Conservation (phyloP, 768 basidiomycete species). For the Pulveroboletus ravenelii region DNA sequence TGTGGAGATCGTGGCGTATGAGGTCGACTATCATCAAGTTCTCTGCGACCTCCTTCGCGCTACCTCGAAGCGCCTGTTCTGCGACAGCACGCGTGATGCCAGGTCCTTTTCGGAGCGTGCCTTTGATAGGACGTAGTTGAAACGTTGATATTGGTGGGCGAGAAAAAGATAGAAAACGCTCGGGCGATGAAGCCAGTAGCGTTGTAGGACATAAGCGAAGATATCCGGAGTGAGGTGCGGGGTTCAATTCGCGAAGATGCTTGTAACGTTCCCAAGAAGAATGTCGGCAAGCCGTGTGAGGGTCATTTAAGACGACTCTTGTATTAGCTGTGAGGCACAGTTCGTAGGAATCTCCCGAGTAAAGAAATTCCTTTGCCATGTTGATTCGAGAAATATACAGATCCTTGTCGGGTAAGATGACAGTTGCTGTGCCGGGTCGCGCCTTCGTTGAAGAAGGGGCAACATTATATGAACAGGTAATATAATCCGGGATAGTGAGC, state of each 20-base stretch:
- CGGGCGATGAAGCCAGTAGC: slow-evolving; percentile 84
- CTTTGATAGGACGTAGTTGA: slow-evolving; percentile 93
- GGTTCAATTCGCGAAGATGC: slow-evolving; percentile 66
- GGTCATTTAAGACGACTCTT: slow-evolving; percentile 45
- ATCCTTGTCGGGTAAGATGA: slow-evolving; percentile 53
- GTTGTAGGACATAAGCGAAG: slow-evolving; percentile 72
- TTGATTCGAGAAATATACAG: slow-evolving; percentile 67
- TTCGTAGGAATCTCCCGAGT: slow-evolving; percentile 87
- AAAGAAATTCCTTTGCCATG: slow-evolving; percentile 67
- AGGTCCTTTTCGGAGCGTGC: slow-evolving; percentile 74
- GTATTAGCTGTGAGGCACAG: slow-evolving; percentile 83
- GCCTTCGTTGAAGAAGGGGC: slow-evolving; percentile 26
- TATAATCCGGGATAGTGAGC: slow-evolving; percentile 8
- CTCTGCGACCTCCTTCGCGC: slow-evolving; percentile 88
- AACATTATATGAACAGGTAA: slow-evolving; percentile 10
- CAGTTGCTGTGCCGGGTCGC: slow-evolving; percentile 20
- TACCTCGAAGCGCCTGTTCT: slow-evolving; percentile 58
- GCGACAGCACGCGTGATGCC: slow-evolving; percentile 59
- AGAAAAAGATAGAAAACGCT: slow-evolving; percentile 83
- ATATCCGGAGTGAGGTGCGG: slow-evolving; percentile 85
- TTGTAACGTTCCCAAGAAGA: slow-evolving; percentile 74
- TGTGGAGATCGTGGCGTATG: slow-evolving; percentile 87
- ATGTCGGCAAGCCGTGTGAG: slow-evolving; percentile 11
- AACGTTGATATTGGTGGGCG: slow-evolving; percentile 59
- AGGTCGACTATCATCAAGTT: slow-evolving; percentile 99